Evolutionary conservation across 2,329 filamentous ascomycete genomes (phyloP).

Genomic region (Cladorrhinum sp.): DNA sequence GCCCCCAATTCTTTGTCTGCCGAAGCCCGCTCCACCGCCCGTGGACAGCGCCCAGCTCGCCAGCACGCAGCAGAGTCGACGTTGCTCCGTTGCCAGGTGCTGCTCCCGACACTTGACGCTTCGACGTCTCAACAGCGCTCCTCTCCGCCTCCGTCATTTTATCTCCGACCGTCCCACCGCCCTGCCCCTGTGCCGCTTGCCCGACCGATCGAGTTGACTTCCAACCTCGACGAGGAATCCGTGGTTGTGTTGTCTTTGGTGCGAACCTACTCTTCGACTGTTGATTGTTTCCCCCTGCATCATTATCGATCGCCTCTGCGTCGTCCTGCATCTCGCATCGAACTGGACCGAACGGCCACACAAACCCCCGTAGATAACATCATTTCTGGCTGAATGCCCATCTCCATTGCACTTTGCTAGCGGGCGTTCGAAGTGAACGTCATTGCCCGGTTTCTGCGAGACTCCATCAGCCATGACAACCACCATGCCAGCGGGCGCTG

Average conservation of each 20-base stretch:
- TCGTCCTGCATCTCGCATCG: background rate
- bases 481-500: slow-evolving; percentile 21
- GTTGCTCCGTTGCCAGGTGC: background rate
- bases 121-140: background rate
- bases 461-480: slow-evolving; percentile 25
- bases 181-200: slow-evolving; percentile 2
- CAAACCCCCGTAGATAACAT: background rate
- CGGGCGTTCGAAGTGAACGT: slow-evolving; percentile 5
- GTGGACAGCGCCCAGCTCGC: background rate
- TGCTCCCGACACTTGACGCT: too few relatives aligned
- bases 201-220: slow-evolving; percentile 2
- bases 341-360: background rate
- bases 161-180: slow-evolving; percentile 6
- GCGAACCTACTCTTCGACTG: background rate
- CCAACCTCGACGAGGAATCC: background rate
- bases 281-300: slow-evolving; percentile 1
- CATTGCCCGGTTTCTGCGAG: slow-evolving; percentile 5
- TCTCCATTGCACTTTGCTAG: background rate
- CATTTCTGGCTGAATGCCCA: background rate
- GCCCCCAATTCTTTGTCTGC: slow-evolving; percentile 24
- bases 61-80: background rate
- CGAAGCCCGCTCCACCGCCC: background rate
- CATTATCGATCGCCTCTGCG: background rate
- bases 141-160: background rate
- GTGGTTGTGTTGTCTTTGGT: background rate